Base-by-base conservation (phyloP, 1,284 basidiomycete species). In the Ustilago tritici region DNA sequence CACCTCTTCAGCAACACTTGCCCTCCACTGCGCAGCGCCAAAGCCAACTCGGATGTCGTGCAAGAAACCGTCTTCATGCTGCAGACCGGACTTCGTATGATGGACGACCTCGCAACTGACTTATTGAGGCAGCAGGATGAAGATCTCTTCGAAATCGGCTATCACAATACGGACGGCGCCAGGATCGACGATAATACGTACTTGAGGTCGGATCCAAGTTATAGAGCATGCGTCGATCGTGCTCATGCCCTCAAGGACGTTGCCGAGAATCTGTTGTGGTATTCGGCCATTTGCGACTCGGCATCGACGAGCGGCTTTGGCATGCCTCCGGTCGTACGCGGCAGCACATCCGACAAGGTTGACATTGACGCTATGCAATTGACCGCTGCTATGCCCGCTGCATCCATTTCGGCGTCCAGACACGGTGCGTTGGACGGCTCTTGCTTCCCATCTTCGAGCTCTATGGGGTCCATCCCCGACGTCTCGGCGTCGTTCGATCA, bases 1-100 rank as follows among this genome's bases (percentile, higher is more conserved):
- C 73, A 76, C 34, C 65, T 76, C 23, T 76, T 76, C 62, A 60
- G 60, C 65, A 76, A 71, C 47, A 68, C 73, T 7, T 76, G 73
- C 43, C 73, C 73, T 17, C 73, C 73, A 2, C 35, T 76, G 38
- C 73, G 73, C 36, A 67, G 60, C 31, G 14, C 23, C 17, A 47
- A 62, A 8, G 54, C 61, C 23, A 53, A 68, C 19, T 7, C 60
- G 23, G 62, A 68, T 46, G 67, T 63, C n/a, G 58, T 67, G 4
- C 65, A 64, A 17, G 73, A 76, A 15, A 31, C 61, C 32, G 38
- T 71, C 31, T 76, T 56, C 56, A 59, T 19, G 5, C 38, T 76
- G 28, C 68, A 71, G 47, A 76, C 68, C 46, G 73, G 68, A 4
- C 73, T 76, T 14, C 63, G 65, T 32, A 71, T 76, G 73, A 69